These are phyloP conservation scores for Aegilops sharonensis DNA, from an alignment of 176 grass and related monocot species.

Conservation along the genomic window DNA sequence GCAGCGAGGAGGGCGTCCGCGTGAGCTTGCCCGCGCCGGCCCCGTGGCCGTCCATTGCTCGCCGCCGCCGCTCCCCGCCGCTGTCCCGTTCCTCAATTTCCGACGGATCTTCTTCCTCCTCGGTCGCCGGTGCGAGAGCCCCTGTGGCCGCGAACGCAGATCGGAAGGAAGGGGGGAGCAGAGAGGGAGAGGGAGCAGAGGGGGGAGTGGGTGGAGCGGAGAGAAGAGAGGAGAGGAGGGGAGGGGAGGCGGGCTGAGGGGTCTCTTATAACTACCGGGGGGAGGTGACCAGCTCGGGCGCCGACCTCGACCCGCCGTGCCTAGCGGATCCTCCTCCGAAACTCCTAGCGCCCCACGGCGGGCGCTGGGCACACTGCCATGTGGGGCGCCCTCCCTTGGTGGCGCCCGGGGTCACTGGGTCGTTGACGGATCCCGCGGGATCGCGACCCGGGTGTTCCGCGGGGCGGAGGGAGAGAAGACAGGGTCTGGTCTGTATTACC, in stretches of 20 bases:
- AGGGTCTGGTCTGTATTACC: too few relatives aligned
- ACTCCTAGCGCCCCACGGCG: too few relatives aligned
- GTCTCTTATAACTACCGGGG: conserved; percentile 44
- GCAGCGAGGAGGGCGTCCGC: conserved; percentile 77
- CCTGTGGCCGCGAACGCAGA: conserved; percentile 8
- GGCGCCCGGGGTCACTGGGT: not conserved
- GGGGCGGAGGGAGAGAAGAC: not conserved
- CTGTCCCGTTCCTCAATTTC: conserved; percentile 30
- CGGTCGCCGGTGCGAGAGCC: not conserved
- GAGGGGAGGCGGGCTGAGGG: not conserved
- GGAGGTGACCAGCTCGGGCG: conserved; percentile 48
- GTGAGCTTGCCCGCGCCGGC: conserved; percentile 45
- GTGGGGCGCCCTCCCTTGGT: not conserved
- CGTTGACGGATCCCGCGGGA: conserved; percentile 8
- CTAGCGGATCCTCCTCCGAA: not conserved
- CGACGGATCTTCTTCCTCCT: not conserved
- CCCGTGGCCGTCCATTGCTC: conserved; percentile 41
- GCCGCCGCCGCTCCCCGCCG: not conserved
- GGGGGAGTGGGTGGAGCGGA: not conserved
- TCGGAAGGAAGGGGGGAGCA: not conserved
- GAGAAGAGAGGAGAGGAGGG: conserved; percentile 28
- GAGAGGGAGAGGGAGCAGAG: not conserved
- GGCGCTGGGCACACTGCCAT: not conserved
- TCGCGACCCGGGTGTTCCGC: conserved; percentile 16
- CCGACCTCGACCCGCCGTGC: not conserved